These are phyloP conservation scores for Coccinonectria pachysandricola DNA, from an alignment of 2,329 filamentous ascomycete genomes.

Conservation along the genomic window DNA sequence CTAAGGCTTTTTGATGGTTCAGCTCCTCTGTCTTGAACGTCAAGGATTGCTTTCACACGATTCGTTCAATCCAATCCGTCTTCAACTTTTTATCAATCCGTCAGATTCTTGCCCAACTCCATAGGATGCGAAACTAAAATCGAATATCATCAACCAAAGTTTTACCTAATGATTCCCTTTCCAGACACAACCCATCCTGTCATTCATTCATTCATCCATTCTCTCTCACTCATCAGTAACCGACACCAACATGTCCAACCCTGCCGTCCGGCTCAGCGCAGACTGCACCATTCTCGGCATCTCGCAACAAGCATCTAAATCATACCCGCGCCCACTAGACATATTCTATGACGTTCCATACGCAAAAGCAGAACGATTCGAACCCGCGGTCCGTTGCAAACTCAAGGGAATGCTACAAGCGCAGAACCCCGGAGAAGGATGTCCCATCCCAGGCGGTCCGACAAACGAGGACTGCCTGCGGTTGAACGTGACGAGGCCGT, in stretches of 20 bases:
- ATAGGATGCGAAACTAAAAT: too few relatives aligned
- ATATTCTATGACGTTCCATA: constrained; percentile 41
- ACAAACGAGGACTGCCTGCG: constrained; percentile 40
- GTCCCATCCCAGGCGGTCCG: background rate
- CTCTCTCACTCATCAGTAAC: background rate
- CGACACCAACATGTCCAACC: constrained; percentile 1
- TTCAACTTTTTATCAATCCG: too few relatives aligned
- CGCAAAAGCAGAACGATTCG: constrained; percentile 38
- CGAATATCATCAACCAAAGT: too few relatives aligned
- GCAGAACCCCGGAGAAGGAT: constrained; percentile 22
- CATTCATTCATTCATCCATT: too few relatives aligned
- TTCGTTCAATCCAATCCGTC: too few relatives aligned
- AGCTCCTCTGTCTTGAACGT: too few relatives aligned
- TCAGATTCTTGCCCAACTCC: too few relatives aligned
- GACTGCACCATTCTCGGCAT: constrained; percentile 15
- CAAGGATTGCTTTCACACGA: too few relatives aligned
- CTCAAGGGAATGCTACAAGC: constrained; percentile 21
- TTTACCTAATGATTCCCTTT: too few relatives aligned
- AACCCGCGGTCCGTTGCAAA: constrained; percentile 18
- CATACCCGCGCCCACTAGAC: constrained; percentile 32
- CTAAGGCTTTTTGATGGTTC: too few relatives aligned
- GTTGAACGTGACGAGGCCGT: constrained; percentile 38
- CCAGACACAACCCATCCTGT: too few relatives aligned
- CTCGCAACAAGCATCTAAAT: constrained; percentile 10
- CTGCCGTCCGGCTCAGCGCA: constrained; percentile 12